Conservation (phyloP, 2,329 filamentous ascomycete genomes). For the Ceratocystis cubensis region DNA sequence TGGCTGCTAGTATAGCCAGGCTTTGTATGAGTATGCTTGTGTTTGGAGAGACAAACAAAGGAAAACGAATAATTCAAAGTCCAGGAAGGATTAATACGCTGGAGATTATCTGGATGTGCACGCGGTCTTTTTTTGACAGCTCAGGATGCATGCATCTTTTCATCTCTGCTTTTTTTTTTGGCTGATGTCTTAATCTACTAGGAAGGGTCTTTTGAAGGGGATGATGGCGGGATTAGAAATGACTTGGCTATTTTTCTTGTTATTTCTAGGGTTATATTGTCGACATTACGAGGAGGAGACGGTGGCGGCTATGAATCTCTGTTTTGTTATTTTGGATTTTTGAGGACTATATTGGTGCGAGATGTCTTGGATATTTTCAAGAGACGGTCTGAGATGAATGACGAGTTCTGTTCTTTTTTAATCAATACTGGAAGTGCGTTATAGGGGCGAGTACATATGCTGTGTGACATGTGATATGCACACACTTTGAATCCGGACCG, state of each 20-base stretch:
- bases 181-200: neutral
- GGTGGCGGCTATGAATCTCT: neutral
- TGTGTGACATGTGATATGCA: too few species aligned
- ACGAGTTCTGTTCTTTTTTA: neutral
- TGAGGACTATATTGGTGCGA: slow-evolving; percentile 3
- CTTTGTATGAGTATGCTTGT: slow-evolving; percentile 19
- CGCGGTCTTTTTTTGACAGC: neutral
- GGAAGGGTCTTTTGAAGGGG: neutral
- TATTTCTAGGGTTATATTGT: slow-evolving; percentile 3
- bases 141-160: neutral
- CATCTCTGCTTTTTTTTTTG: neutral
- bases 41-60: neutral
- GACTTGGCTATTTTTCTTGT: slow-evolving; percentile 2
- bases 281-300: neutral
- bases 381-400: neutral
- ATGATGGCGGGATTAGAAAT: neutral
- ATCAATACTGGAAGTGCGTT: neutral
- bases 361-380: slow-evolving; percentile 8
- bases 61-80: neutral
- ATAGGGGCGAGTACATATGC: neutral
- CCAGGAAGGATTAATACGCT: neutral
- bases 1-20: neutral
- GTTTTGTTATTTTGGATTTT: neutral
- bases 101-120: neutral
- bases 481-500: too few species aligned